A percentile compares a stretch with the other conserved stretches of the same genome.
phyloP scores from a whole-genome alignment of 2,329 filamentous ascomycete genomes.

The Fusarium irregulare region DNA sequence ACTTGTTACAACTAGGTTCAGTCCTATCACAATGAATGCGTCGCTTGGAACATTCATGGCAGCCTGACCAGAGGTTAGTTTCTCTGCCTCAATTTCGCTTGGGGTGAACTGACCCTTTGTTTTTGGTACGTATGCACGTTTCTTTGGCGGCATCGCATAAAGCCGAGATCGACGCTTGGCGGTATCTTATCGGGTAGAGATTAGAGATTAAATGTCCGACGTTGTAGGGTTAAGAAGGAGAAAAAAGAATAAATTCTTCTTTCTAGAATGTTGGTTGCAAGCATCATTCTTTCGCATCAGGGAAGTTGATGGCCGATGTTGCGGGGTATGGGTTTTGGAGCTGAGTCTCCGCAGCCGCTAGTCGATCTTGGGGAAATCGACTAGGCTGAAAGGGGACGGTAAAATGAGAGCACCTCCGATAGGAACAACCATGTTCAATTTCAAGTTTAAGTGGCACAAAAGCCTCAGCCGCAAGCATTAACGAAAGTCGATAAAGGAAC shows the following conservation, averaged over 20 bases:
- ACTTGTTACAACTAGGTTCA: slow-evolving; percentile 40
- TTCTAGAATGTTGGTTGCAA: slow-evolving; percentile 10
- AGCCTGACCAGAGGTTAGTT: no score
- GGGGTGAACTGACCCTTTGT: slow-evolving; percentile 32
- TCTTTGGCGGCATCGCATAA: slow-evolving; percentile 40
- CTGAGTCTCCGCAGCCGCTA: background rate
- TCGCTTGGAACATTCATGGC: slow-evolving; percentile 43
- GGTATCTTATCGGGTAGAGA: background rate
- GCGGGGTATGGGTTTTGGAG: slow-evolving; percentile 5
- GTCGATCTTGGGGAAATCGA: fast-evolving
- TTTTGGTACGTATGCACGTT: slow-evolving; percentile 44
- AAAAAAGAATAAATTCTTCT: background rate
- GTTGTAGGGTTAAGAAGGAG: background rate
- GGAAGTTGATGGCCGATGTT: background rate
- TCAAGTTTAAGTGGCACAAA: no score
- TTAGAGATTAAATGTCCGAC: background rate
- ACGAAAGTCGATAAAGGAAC: no score
- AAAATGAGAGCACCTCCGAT: slow-evolving; percentile 25
- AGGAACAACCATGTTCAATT: background rate
- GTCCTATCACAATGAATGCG: slow-evolving; percentile 43
- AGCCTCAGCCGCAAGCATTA: no score
- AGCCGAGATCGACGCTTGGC: slow-evolving; percentile 20
- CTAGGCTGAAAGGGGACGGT: slow-evolving; percentile 13
- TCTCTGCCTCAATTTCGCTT: background rate
- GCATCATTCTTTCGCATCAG: slow-evolving; percentile 8